These are phyloP conservation scores for Tolypocladium paradoxum DNA, from an alignment of 2,329 filamentous ascomycete species.

Conservation along the genomic window DNA sequence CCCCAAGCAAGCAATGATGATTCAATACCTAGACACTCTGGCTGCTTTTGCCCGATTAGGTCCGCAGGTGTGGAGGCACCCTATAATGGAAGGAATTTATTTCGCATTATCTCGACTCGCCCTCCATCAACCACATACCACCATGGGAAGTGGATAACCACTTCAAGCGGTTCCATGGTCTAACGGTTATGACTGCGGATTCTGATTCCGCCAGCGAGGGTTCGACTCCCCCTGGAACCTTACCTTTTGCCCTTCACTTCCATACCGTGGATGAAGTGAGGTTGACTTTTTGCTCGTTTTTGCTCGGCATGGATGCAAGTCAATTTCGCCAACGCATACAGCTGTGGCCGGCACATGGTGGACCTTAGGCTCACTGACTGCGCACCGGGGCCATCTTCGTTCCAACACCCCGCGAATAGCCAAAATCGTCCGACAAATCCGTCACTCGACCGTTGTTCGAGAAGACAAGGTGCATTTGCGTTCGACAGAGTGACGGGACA, in stretches of 20 bases:
- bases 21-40: neutral
- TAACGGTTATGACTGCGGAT: constrained; percentile 27
- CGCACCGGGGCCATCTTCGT: no score
- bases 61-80: neutral
- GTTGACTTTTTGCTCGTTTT: neutral
- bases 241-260: constrained; percentile 2
- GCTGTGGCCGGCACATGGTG: no score
- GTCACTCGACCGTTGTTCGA: neutral
- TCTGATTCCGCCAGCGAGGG: constrained; percentile 26
- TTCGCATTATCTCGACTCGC: neutral
- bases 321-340: neutral
- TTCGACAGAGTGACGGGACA: neutral
- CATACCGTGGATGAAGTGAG: neutral
- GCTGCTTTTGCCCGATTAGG: neutral
- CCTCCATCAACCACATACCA: neutral
- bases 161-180: constrained; percentile 21
- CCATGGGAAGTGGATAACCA: constrained; percentile 16
- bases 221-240: constrained; percentile 25
- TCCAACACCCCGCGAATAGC: no score
- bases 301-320: neutral
- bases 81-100: neutral
- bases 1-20: neutral
- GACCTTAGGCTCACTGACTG: no score
- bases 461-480: neutral
- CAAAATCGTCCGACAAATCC: no score